Base-by-base conservation (phyloP, 2,329 filamentous ascomycete genomes). In the Cladosporium austrohemisphaericum region DNA sequence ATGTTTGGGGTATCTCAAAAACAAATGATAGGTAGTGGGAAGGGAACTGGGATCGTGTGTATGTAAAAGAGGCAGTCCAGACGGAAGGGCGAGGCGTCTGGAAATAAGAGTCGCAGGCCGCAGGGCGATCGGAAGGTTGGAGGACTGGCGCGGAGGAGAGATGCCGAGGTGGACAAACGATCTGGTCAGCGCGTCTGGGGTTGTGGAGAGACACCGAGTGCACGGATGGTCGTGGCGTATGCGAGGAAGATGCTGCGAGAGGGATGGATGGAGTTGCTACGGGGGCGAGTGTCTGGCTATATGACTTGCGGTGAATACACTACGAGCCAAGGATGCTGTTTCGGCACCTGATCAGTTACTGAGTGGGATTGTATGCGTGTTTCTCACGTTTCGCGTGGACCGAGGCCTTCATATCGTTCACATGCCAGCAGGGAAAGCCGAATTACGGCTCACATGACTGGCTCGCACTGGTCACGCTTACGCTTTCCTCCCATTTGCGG, bases 1-100 rank as follows among this genome's bases (percentile, higher is more conserved):
- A 96, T 95, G 53, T 52, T 60, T 16, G 38, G 29, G 38, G 36
- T 43, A 43, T 50, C 44, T 37, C 22, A 38, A 35, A 36, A 38
- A 25, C 16, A 47, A 43, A 31, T 13, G 38, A 29, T 46, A 23
- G 20, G 31, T 35, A 31, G 29, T 10, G 13, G 14, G 31, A 36
- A 25, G 29, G 22, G 29, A 45, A 23, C 11, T 36, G 14, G 22
- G 18, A 5, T n/a, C 14, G 18, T 13, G 43, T 22, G 44, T 31
- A 33, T 11, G 33, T 31, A 28, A 16, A 20, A 33, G 11, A 38
- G 44, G 29, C 33, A 33, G 44, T 47, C 23, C 31, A 37, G 33
- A 38, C 25, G 38, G 18, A 47, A 31, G 33, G 18, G 33, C 33
- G 33, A 38, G 44, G 8, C 32, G 23, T 14, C 10, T 47, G 44